A percentile compares a stretch with the other conserved stretches of the same genome.
These are phyloP conservation scores for Aspergillus sp. DNA, from an alignment of 2,329 filamentous ascomycete genomes.

Conservation along the genomic window DNA sequence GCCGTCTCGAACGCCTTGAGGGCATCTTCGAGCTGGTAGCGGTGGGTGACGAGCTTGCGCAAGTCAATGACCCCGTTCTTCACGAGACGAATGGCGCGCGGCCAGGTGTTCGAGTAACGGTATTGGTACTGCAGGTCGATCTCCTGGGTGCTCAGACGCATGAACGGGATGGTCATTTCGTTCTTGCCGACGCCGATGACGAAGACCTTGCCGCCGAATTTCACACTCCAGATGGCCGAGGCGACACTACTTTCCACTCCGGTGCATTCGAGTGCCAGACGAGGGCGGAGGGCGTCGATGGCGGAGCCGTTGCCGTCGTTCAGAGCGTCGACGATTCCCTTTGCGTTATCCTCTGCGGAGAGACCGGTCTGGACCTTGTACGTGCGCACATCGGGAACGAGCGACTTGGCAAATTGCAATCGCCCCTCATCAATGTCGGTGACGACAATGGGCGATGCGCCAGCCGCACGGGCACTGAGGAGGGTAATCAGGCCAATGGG, in stretches of 20 bases:
- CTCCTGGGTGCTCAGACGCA: constrained; percentile 82
- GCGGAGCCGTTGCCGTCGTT: constrained; percentile 39
- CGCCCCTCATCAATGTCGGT: constrained; percentile 89
- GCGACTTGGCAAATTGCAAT: constrained; percentile 72
- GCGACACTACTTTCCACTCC: constrained; percentile 85
- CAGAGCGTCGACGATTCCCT: constrained; percentile 59
- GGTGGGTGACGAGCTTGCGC: constrained; percentile 76
- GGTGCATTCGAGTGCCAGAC: constrained; percentile 82
- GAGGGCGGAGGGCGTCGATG: constrained; percentile 61
- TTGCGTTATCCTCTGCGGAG: constrained; percentile 61
- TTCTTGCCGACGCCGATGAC: constrained; percentile 93
- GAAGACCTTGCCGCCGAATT: constrained; percentile 95
- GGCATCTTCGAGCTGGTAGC: constrained; percentile 77
- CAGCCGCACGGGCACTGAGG: constrained; percentile 74
- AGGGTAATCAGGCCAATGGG: constrained; percentile 88
- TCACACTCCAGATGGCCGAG: constrained; percentile 77
- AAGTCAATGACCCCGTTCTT: constrained; percentile 77
- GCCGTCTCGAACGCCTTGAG: constrained; percentile 84
- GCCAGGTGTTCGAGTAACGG: constrained; percentile 94
- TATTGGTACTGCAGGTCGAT: constrained; percentile 96
- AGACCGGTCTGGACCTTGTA: constrained; percentile 45
- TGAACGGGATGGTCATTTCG: constrained; percentile 92
- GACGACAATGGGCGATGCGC: constrained; percentile 83
- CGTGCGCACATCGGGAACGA: constrained; percentile 71
- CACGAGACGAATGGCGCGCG: constrained; percentile 78